Evolutionary conservation across 371 early-diverging fungal genomes (phyloP), one percentile per base, ranked within the genome.

Genomic region (Syncephalastrum sp.): DNA sequence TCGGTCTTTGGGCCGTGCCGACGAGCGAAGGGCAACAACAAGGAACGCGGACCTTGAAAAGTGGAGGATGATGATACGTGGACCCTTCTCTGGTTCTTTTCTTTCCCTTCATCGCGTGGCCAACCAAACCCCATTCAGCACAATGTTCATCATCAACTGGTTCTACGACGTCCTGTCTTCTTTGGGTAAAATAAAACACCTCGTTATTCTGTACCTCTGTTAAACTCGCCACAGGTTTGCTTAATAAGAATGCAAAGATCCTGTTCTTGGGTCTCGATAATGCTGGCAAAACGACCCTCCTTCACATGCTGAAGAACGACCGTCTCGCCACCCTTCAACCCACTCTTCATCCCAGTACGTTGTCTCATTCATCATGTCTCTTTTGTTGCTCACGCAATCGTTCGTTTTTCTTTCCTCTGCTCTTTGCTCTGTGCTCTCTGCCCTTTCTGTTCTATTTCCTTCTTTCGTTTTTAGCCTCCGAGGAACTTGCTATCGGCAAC

Each of bases 251-350:
- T 70, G 98, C 99, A 55, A 96, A 96, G 79, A 94, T 99, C 69
- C 85, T 99, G 47, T 99, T 99, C 83, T 86, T 99, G 55, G 99
- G 99, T 48, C 88, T 99, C 55, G 99, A 99, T 75, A 99, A 99
- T 83, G 98, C 99, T 57, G 99, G 99, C 57, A 99, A 99, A 80
- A 99, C 99, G 7, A 99, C 99, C 45, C 85, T 99, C 41, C 86
- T 99, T 41, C 97, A 98, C 83, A 97, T 99, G 94, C 82, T 99
- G 66, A 99, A 99, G 85, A 96, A 96, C 69, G 97, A 98, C 74
- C 92, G 98, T 54, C 80, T 98, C 65, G 95, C 97, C 29, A 91
- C 94, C 25, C 83, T 96, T 42, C 94, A 94, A 70, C 99, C 99
- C 43, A 99, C 99, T 29, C 89, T 95, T 64, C 99, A 99, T 73